Evolutionary conservation across 108 stramenopile genomes (phyloP), one percentile per base, ranked within the genome.

Genomic region (Cyclotella baltica): DNA sequence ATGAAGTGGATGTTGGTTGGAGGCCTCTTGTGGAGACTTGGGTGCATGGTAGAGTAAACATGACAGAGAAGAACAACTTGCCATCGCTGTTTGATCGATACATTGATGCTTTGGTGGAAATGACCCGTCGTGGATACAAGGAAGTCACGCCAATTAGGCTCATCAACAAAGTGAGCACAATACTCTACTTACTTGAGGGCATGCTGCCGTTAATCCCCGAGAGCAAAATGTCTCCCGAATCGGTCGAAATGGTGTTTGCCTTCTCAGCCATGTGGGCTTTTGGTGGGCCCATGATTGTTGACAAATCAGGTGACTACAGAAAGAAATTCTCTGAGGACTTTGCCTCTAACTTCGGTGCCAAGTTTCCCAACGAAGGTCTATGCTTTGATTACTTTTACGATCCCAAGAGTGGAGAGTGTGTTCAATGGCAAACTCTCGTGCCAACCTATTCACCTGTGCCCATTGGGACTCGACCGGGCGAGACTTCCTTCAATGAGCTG

Each of bases 221-320:
- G 0, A 89, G 87, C 20, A 90, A 88, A 59, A 85, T 87, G 51
- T 79, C 78, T 20, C 66, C 80, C 27, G 89, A 90, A 66, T 84
- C 62, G 6, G 76, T 89, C 50, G 96, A 96, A 68, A 72, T 78
- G 33, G 50, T 90, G 31, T 96, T 94, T 67, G 85, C 87, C 43
- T 92, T 90, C 50, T 90, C 88, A n/a, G 84, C 89, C 23, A 86
- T 90, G 70, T 96, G 96, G 96, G 92, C 94, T n/a, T 96, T 96
- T 78, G 96, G 96, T n/a, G 94, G 94, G 47, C 82, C 93, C 31
- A 93, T 96, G 88, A 75, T 88, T 16, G 87, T 90, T 51, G 94
- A 96, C 83, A 93, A 94, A 89, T 72, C 80, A 16, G 86, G 84
- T 35, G 89, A 95, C 86, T 92, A 87, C 74, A 88, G 93, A 40